Evolutionary conservation across 2,329 filamentous ascomycete genomes (phyloP), one percentile per base, ranked within the genome.

Genomic region (Diaporthe citriasiana): DNA sequence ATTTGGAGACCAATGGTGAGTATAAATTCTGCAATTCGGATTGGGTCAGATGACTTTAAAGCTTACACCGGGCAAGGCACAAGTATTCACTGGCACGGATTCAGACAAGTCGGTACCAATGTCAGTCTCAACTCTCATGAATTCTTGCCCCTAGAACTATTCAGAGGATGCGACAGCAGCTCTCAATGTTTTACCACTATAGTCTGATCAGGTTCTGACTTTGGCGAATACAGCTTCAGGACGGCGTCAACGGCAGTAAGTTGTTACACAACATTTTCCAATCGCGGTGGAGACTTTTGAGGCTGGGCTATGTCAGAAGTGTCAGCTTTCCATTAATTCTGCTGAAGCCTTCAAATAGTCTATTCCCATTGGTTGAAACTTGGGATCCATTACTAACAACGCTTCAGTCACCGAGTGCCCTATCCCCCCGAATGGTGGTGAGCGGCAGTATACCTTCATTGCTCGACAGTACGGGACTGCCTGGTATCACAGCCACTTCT

Each of bases 81-180:
- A 0, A 83, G 84, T 0, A 81, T 88, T 38, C 87, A 89, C 77
- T 89, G 86, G 86, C 87, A 88, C 73, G 87, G 87, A 10, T 76
- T 88, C 4, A 81, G 83, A 40, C 85, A 88, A 78, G 80, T 82
- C 47, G 81, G 83, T 74, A 85, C 82, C 73, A 85, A 72, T 35
- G 72, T 72, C 27, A 74, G 69, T 40, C 3, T 33, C 33, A 33
- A 15, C 40, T 35, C 38, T 42, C 12, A 6, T n/a, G 3, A 19
- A 30, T 6, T 33, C 0, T 12, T 13, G 15, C 25, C 30, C n/a
- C 35, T 40, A 22, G 25, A 13, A 60, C 25, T 53, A 6, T 35
- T 15, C 30, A 25, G 47, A 30, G 27, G n/a, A 17, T 17, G 38
- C 15, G 9, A 17, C 13, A 15, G n/a, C 25, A 40, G 13, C 17